Evolutionary conservation across 1,284 basidiomycete genomes (phyloP).

Genomic region (Cerioporus squamosus): DNA sequence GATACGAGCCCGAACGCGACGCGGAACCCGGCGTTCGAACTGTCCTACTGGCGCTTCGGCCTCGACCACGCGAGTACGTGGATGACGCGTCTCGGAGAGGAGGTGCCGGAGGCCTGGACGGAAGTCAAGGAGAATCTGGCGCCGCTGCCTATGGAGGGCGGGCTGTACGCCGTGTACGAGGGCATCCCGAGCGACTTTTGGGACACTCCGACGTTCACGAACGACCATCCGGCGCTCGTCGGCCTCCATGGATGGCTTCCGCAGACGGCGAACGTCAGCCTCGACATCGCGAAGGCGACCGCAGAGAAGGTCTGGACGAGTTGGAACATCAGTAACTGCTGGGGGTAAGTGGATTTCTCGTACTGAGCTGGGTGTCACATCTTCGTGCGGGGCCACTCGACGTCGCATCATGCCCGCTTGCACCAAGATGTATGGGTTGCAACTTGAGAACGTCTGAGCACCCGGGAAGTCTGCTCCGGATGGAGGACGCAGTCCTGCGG

Average conservation of each 20-base stretch:
- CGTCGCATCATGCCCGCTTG: not conserved
- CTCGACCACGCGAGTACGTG: slow-evolving; percentile 52
- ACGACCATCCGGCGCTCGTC: slow-evolving; percentile 61
- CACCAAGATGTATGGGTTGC: no score
- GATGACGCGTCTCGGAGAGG: slow-evolving; percentile 47
- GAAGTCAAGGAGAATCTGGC: slow-evolving; percentile 51
- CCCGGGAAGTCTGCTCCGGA: no score
- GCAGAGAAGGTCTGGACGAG: slow-evolving; percentile 56
- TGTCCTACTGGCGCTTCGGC: slow-evolving; percentile 62
- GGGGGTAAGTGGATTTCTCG: slow-evolving; percentile 46
- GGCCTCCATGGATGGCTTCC: slow-evolving; percentile 65
- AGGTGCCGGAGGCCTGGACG: slow-evolving; percentile 47
- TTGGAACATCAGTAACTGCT: slow-evolving; percentile 61
- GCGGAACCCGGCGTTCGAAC: slow-evolving; percentile 58
- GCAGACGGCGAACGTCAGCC: slow-evolving; percentile 49
- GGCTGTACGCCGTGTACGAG: slow-evolving; percentile 59
- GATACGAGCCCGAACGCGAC: slow-evolving; percentile 60
- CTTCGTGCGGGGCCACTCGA: no score
- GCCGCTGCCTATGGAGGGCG: slow-evolving; percentile 51
- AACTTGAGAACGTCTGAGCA: no score
- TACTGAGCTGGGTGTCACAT: no score
- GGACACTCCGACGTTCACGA: slow-evolving; percentile 52
- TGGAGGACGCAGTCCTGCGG: no score
- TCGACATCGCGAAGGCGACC: slow-evolving; percentile 50
- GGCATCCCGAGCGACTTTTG: slow-evolving; percentile 57